Evolutionary conservation across 148 eudicot genomes (phyloP), one percentile per base, ranked within the genome.

Genomic region (Vaccinium myrtillus): DNA sequence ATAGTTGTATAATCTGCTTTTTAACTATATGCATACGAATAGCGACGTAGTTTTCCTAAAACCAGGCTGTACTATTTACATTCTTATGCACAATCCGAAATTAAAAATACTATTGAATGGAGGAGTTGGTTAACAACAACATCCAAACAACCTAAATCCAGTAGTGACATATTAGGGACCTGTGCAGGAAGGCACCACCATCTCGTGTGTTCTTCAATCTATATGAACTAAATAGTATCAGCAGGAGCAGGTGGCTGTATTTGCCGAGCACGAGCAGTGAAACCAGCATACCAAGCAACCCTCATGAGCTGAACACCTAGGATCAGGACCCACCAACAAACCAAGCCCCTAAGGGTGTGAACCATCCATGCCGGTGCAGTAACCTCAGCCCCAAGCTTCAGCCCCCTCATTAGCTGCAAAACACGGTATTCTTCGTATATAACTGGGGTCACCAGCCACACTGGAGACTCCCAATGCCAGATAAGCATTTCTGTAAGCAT

Each of bases 301-400:
- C 99, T 92, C 99, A 97, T 97, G 89, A 97, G 93, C 93, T 97
- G 99, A 89, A 97, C 82, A 11, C 98, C 95, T 23, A 97, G 96
- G 70, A 95, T 91, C 49, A 97, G 90, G 76, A 97, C 92, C 99
- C 99, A 97, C 94, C 99, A 93, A 86, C 99, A 97, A 69, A 95
- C 99, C 84, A 97, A 88, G 32, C 95, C 98, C 83, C 98, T 90
- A 84, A 95, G 85, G 12, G 88, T 84, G 81, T 97, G 96, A 87
- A 91, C 65, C 89, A 88, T 89, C 98, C 98, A 97, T 0, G 88
- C 86, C 7, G 99, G 99, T 51, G 92, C 91, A 85, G 81, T 88
- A 23, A 97, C 88, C 89, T 97, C 99, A 14, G 88, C 89, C n/a
- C 98, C 93, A 25, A 97, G 96, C 94, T 92, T 95, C 85, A 97